A percentile compares a stretch with the other conserved stretches of the same genome.
Conservation (phyloP, 1,284 basidiomycete genomes). For the Coniferiporia weirii region DNA sequence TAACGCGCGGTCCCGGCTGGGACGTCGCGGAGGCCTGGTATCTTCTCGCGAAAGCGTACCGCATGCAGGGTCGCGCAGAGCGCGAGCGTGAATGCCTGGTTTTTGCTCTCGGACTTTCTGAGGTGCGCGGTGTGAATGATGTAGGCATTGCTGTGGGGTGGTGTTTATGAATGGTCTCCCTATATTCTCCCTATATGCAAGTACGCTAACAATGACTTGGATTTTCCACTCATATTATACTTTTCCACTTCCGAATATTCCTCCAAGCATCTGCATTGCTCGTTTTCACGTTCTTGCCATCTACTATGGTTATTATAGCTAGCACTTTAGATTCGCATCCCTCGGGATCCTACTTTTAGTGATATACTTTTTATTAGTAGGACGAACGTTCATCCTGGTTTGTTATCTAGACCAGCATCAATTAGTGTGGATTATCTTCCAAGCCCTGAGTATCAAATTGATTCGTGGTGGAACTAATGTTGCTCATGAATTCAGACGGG, state of each 20-base stretch:
- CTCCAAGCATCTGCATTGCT: too few species aligned
- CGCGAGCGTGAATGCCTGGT: constrained; percentile 72
- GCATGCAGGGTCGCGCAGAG: constrained; percentile 64
- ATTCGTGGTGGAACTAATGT: too few species aligned
- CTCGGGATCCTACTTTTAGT: too few species aligned
- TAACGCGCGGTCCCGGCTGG: constrained; percentile 71
- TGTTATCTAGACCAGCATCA: too few species aligned
- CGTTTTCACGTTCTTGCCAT: too few species aligned
- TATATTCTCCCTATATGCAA: not conserved
- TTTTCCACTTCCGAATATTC: not conserved
- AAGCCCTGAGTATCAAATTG: too few species aligned
- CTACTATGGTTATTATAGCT: too few species aligned
- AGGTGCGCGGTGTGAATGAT: constrained; percentile 61
- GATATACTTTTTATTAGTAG: too few species aligned
- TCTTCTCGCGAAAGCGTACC: constrained; percentile 76
- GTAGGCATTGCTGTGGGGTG: constrained; percentile 60
- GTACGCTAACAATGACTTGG: not conserved
- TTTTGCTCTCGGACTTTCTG: constrained; percentile 69
- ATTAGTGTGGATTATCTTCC: too few species aligned
- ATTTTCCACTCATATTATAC: not conserved
- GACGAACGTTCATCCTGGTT: too few species aligned
- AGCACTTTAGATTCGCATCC: too few species aligned
- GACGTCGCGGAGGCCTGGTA: constrained; percentile 92
- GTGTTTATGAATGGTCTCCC: constrained; percentile 46
- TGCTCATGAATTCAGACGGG: too few species aligned